Evolutionary conservation across 2,329 filamentous ascomycete genomes (phyloP), one percentile per base, ranked within the genome.

Genomic region (Cyphellophora europaea): DNA sequence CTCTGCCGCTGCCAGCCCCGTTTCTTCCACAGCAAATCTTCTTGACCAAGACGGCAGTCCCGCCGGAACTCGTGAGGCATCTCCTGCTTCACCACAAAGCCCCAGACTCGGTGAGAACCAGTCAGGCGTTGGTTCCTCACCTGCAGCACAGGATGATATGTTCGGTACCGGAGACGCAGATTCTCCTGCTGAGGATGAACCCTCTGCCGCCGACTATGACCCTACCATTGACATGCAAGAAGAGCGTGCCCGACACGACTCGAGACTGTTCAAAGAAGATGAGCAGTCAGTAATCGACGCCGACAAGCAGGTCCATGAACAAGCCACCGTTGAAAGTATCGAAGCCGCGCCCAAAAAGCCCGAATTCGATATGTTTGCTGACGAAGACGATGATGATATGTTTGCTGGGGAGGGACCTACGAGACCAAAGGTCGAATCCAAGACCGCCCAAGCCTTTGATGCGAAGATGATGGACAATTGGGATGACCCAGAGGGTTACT

Each of bases 401-500:
- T 93, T 94, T 61, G 86, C 88, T 30, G 82, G 89, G 40, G 82
- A 86, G 39, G 77, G 50, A 10, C 43, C 82, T 41, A 72, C 78
- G 15, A 57, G 58, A 34, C 55, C 58, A 5, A 63, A 67, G 15
- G 58, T 63, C 35, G 59, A 60, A 19, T 66, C 67, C 19, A 67
- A 68, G 13, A 65, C 69, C 30, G 64, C 59, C 15, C 63, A 77
- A 59, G 63, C 80, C 57, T 57, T 77, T 35, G 73, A 75, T 53
- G 78, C 78, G 43, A 84, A 80, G 43, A 83, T 89, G 57, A 74
- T 95, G 34, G 89, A 96, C 52, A 89, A 93, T 40, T 85, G 79
- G 79, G 88, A 93, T 53, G 91, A 96, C 54, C 78, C 82, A 34
- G 87, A 98, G 53, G 91, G 89, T 5, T 96, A 96, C 57, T 98